Conservation (phyloP, 1,139 yeast species). For the Ashbya aceris region DNA sequence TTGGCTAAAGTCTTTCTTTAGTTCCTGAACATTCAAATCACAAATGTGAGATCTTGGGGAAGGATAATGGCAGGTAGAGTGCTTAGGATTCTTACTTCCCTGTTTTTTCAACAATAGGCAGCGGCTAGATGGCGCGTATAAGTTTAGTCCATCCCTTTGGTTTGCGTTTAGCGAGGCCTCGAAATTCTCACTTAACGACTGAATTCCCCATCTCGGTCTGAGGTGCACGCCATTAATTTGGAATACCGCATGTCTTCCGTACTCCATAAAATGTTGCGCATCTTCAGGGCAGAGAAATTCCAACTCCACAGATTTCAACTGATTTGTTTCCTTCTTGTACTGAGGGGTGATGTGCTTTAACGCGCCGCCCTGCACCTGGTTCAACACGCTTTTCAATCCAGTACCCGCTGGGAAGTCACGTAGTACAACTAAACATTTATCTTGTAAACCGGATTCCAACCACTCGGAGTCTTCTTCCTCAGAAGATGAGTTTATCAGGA, state of each 20-base stretch:
- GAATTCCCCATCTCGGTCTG: constrained; percentile 32
- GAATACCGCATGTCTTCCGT: constrained; percentile 49
- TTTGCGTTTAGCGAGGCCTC: constrained; percentile 4
- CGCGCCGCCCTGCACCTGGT: constrained; percentile 69
- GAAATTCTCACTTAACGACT: constrained; percentile 7
- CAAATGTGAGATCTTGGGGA: constrained; percentile 30
- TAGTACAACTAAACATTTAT: constrained; percentile 25
- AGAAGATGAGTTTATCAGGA: constrained; percentile 3
- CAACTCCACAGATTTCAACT: constrained; percentile 35
- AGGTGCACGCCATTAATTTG: constrained; percentile 50
- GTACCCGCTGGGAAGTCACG: constrained; percentile 33
- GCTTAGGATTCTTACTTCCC: constrained; percentile 9
- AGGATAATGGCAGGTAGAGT: constrained; percentile 25
- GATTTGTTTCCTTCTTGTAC: constrained; percentile 1
- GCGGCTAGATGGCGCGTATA: constrained; percentile 27
- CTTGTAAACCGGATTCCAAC: constrained; percentile 1
- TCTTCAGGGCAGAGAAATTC: constrained; percentile 45
- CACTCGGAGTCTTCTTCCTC: constrained; percentile 2
- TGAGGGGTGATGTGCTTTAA: constrained; percentile 41
- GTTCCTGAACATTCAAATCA: constrained; percentile 33
- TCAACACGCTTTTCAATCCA: constrained; percentile 43
- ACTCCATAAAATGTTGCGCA: constrained; percentile 49
- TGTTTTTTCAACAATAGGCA: constrained; percentile 34
- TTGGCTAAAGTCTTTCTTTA: constrained; percentile 42
- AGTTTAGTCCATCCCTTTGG: constrained; percentile 23